Conservation (phyloP, 164 flowering plant genomes). For the Umbilicus rupestris region DNA sequence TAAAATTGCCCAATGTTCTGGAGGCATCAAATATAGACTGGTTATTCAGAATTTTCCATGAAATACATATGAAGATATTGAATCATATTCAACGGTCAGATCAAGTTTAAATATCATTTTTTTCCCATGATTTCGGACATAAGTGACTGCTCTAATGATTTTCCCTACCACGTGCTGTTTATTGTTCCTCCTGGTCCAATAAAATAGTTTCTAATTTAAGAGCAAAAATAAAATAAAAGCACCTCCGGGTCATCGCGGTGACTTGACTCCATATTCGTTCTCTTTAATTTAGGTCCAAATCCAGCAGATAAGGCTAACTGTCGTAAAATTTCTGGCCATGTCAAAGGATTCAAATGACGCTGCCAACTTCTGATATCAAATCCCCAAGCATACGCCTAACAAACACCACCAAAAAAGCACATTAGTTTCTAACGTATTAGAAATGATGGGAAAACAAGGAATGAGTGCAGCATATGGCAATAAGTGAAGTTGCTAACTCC, state of each 20-base stretch:
- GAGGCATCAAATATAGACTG: too few relatives aligned
- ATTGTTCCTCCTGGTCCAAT: too few relatives aligned
- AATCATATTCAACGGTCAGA: too few relatives aligned
- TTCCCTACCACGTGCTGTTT: too few relatives aligned
- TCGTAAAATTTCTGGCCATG: constrained; percentile 91
- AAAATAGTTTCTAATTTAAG: background rate
- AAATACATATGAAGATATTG: too few relatives aligned
- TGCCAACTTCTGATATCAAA: constrained; percentile 86
- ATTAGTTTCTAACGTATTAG: background rate
- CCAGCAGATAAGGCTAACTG: constrained; percentile 84
- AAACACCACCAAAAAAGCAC: constrained; percentile 4
- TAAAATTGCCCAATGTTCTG: too few relatives aligned
- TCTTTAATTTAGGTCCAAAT: constrained; percentile 74
- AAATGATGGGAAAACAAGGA: background rate
- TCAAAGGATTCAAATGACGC: constrained; percentile 58
- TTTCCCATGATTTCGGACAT: too few relatives aligned
- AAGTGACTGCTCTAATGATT: too few relatives aligned
- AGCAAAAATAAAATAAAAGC: background rate
- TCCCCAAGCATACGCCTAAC: constrained; percentile 96
- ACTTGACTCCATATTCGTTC: constrained; percentile 32
- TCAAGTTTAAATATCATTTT: too few relatives aligned
- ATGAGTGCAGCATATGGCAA: background rate
- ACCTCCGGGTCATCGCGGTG: constrained; percentile 72
- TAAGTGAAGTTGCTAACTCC: constrained; percentile 41
- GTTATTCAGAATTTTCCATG: too few relatives aligned